Percentiles rank a stretch among this genome's conserved stretches.
Conservation (phyloP, 2,329 filamentous ascomycete species). For the Blumeria graminis region DNA sequence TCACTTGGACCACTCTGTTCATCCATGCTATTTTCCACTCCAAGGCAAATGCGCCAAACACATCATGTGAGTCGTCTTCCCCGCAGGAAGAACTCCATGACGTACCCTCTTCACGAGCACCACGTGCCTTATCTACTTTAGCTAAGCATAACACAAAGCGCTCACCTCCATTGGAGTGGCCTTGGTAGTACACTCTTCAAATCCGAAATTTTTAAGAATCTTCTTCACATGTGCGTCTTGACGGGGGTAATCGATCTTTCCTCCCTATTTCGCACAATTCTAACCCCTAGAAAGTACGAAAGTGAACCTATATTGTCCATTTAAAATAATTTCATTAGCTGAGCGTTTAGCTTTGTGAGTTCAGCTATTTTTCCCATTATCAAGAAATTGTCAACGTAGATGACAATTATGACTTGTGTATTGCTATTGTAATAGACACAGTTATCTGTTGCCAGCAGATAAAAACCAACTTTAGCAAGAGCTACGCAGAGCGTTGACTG, state of each 20-base stretch:
- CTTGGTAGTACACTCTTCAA: not conserved
- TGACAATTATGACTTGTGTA: not conserved
- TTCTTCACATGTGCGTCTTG: not conserved
- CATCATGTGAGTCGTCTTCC: too few species aligned
- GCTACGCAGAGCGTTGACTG: not conserved
- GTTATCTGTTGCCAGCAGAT: not conserved
- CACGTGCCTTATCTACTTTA: too few species aligned
- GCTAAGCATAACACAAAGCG: too few species aligned
- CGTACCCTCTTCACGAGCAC: too few species aligned
- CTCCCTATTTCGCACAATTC: not conserved
- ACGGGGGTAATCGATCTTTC: not conserved
- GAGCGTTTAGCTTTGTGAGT: not conserved
- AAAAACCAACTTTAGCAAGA: not conserved
- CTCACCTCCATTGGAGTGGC: not conserved
- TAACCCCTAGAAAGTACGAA: not conserved
- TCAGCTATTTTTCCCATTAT: not conserved
- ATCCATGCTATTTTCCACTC: too few species aligned
- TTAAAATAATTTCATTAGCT: not conserved
- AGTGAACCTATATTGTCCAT: not conserved
- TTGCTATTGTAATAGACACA: not conserved
- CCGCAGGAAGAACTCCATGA: too few species aligned
- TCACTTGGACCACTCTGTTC: too few species aligned
- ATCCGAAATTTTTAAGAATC: not conserved
- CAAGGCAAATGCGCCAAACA: too few species aligned
- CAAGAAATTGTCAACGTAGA: constrained; percentile 1